Percentiles rank a stretch among this genome's conserved stretches.
These are phyloP conservation scores for Viola odorata DNA, from an alignment of 345 rosid genomes.

Conservation along the genomic window DNA sequence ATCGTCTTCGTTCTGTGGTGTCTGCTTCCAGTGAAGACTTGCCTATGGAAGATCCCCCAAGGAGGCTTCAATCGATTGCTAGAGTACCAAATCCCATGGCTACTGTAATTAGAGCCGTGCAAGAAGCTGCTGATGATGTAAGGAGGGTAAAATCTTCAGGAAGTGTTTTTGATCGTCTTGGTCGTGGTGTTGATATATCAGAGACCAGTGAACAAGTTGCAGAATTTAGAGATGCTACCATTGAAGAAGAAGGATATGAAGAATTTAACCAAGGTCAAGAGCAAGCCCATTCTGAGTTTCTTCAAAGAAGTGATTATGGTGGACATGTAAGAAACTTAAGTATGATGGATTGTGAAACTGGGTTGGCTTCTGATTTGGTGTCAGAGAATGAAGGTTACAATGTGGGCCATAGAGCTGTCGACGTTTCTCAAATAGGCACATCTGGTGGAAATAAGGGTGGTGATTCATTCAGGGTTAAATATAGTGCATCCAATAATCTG, in stretches of 20 bases:
- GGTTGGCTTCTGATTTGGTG: constrained; percentile 33
- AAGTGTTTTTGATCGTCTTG: constrained; percentile 91
- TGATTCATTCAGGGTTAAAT: constrained; percentile 37
- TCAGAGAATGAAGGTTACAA: constrained; percentile 48
- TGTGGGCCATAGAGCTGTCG: constrained; percentile 21
- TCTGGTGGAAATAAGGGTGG: constrained; percentile 38
- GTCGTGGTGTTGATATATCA: constrained; percentile 39
- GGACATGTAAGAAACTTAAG: constrained; percentile 34
- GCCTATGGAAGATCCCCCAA: constrained; percentile 37
- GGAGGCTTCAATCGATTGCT: constrained; percentile 58
- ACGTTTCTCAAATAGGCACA: constrained; percentile 29
- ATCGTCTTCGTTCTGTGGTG: constrained; percentile 89
- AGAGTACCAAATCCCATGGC: constrained; percentile 67
- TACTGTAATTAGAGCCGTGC: constrained; percentile 75
- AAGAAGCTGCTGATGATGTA: constrained; percentile 89
- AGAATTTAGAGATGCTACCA: constrained; percentile 31
- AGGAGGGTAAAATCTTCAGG: constrained; percentile 47
- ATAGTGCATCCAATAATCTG: constrained; percentile 30
- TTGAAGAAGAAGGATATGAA: constrained; percentile 41
- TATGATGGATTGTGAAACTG: constrained; percentile 34
- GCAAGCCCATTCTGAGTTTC: constrained; percentile 18
- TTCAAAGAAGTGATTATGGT: constrained; percentile 35
- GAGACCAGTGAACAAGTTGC: constrained; percentile 27
- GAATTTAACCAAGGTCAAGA: constrained; percentile 31
- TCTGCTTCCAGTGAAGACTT: constrained; percentile 48